Evolutionary conservation across 495 filamentous ascomycete species (phyloP), one percentile per base, ranked within the genome.

Genomic region (Extremus antarcticus): DNA sequence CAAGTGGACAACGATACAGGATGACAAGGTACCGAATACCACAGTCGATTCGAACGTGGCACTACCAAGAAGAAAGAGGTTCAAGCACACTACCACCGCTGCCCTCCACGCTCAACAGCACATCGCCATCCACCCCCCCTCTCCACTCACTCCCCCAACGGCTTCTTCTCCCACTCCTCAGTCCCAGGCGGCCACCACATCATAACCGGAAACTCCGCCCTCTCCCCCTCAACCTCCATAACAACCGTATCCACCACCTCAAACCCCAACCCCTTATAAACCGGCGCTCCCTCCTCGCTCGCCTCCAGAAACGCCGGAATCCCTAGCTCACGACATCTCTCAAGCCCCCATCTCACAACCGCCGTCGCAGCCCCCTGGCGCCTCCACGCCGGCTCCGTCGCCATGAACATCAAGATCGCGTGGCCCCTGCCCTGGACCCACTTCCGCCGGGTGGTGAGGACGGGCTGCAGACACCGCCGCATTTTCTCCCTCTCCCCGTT

Each of bases 241-340:
- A 3, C n/a, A 10, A 50, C 46, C 43, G 51, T 41, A 22, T 60
- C 57, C 52, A 60, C 47, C 47, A 51, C 57, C 53, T 41, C 57
- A 32, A 60, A 60, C 0, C 57, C 57, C 29, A 55, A 35, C 52
- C 32, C 47, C 53, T 43, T 19, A 29, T 60, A 60, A 1, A 56
- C 57, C 23, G 47, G 47, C 35, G 2, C 45, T 17, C 57, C 57
- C n/a, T 60, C 57, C 38, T 46, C 53, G 21, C 53, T 60, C 47
- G 57, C 57, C 39, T 60, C 57, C 35, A 60, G 48, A 52, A 46
- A 60, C 38, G 57, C 57, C 9, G 47, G 47, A 22, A 60, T 40
- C 17, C 35, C 24, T 24, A 60, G 41, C 47, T 59, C 51, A 20
- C 40, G 24, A 35, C 57, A 60, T 35, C 23, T n/a, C 3, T 51